Evolutionary conservation across 2,329 filamentous ascomycete genomes (phyloP).

Genomic region (Chrysoporthe cubensis): DNA sequence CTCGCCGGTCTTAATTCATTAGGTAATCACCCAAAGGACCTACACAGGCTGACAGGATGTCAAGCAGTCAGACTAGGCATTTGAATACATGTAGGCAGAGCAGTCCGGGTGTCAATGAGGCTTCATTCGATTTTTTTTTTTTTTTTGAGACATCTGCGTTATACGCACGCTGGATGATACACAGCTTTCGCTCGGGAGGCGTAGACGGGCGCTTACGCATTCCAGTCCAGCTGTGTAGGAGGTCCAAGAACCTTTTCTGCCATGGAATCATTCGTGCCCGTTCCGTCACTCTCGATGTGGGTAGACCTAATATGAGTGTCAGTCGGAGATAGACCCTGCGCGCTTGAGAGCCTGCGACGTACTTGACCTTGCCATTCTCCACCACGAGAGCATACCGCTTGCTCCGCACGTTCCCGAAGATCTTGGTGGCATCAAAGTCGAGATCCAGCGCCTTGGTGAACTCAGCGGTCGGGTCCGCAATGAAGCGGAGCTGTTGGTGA

Average conservation of each 20-base stretch:
- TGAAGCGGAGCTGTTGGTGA: slow-evolving; percentile 75
- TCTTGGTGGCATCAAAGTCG: slow-evolving; percentile 74
- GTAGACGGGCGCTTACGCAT: neutral
- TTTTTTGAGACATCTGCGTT: neutral
- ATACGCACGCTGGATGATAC: neutral
- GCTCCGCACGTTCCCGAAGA: slow-evolving; percentile 82
- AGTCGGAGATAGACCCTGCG: neutral
- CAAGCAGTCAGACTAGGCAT: neutral
- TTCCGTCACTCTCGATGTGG: slow-evolving; percentile 87
- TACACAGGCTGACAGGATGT: neutral
- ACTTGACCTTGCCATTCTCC: slow-evolving; percentile 81
- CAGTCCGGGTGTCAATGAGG: neutral
- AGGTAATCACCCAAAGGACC: neutral
- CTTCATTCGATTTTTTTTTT: neutral
- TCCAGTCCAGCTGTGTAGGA: slow-evolving; percentile 25
- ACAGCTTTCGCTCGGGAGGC: neutral
- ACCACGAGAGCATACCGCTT: slow-evolving; percentile 88
- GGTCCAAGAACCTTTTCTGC: slow-evolving; percentile 55
- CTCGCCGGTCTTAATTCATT: neutral
- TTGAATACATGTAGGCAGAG: neutral
- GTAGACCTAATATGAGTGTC: slow-evolving; percentile 48
- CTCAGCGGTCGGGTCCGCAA: slow-evolving; percentile 77
- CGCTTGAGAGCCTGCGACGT: neutral
- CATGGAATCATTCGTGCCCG: slow-evolving; percentile 61
- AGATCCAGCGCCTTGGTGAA: slow-evolving; percentile 87